These are phyloP conservation scores for Acaromyces ingoldii DNA, from an alignment of 1,284 basidiomycete genomes.

Conservation along the genomic window DNA sequence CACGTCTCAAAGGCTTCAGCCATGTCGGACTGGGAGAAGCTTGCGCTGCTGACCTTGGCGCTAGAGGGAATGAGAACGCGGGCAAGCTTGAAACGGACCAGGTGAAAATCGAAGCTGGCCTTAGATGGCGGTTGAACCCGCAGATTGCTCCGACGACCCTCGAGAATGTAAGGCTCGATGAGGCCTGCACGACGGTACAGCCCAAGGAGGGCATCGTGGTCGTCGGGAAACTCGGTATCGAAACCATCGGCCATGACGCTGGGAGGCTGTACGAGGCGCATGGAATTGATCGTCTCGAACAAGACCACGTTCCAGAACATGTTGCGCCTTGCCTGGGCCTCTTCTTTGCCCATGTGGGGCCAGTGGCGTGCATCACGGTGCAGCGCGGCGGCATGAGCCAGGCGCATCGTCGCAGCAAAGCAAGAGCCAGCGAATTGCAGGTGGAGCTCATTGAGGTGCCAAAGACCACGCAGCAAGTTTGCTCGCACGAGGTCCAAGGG, in stretches of 20 bases:
- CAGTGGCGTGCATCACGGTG: slow-evolving; percentile 37
- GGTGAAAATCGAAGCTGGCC: slow-evolving; percentile 32
- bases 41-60: slow-evolving; percentile 24
- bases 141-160: slow-evolving; percentile 22
- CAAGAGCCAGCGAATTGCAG: slow-evolving; percentile 36
- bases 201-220: slow-evolving; percentile 23
- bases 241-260: slow-evolving; percentile 27
- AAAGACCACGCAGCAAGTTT: slow-evolving; percentile 33
- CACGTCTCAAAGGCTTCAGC: slow-evolving; percentile 11
- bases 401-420: slow-evolving; percentile 30
- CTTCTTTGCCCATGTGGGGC: slow-evolving; percentile 32
- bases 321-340: slow-evolving; percentile 33
- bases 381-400: slow-evolving; percentile 39
- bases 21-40: too few species aligned
- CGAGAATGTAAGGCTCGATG: slow-evolving; percentile 24
- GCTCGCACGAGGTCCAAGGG: slow-evolving; percentile 41
- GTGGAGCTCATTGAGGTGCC: slow-evolving; percentile 40
- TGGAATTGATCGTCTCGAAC: slow-evolving; percentile 15
- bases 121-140: slow-evolving; percentile 19
- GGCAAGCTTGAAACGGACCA: slow-evolving; percentile 28
- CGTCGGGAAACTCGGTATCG: slow-evolving; percentile 37
- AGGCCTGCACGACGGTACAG: slow-evolving; percentile 29
- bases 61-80: slow-evolving; percentile 26
- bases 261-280: slow-evolving; percentile 32
- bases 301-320: slow-evolving; percentile 24